Base-by-base conservation (phyloP, 441 rosid species). In the Pelargonium fulgidum region DNA sequence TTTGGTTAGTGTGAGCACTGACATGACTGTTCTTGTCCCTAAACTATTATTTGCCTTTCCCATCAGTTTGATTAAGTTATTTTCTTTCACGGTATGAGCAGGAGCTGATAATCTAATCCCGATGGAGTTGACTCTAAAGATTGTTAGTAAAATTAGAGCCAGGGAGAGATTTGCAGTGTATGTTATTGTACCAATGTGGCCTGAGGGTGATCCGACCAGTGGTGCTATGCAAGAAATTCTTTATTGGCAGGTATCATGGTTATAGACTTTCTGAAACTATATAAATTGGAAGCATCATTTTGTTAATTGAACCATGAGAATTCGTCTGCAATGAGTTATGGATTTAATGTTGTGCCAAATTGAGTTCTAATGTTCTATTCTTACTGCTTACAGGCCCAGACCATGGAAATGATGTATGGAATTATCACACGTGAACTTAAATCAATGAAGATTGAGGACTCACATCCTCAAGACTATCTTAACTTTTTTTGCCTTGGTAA, bases 381-480 rank as follows among this genome's bases (percentile, higher is more conserved):
- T 50, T 52, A 8, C 22, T 62, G 68, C 33, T 56, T 81, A 80
- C 87, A 93, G 97, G 78, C 87, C 77, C 87, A 93, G 79, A 93
- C 98, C 0, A 93, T 89, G 97, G 92, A 89, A 82, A 93, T 93
- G 97, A 93, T 93, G 98, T 93, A 93, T 39, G 93, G 88, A 84
- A 91, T 90, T 6, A 81, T 93, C 67, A 17, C 82, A 82, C 72
- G 85, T 84, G 79, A 97, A 96, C 19, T 75, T 93, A 68, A 86
- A 48, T 48, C 56, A 12, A 48, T 78, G 52, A 94, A 89, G 81
- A 88, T 81, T 39, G 95, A 48, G 97, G 74, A 88, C 91, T 56
- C 91, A 86, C 75, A 81, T 75, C 96, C 98, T 0, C 84, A 86
- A 75, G 97, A 91, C 76, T 93, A 84, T 71, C 79, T 93, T 69